Percentiles rank a stretch among this genome's conserved stretches.
phyloP scores from a whole-genome alignment of 352 stramenopile genomes.

The Phytophthora quininea region DNA sequence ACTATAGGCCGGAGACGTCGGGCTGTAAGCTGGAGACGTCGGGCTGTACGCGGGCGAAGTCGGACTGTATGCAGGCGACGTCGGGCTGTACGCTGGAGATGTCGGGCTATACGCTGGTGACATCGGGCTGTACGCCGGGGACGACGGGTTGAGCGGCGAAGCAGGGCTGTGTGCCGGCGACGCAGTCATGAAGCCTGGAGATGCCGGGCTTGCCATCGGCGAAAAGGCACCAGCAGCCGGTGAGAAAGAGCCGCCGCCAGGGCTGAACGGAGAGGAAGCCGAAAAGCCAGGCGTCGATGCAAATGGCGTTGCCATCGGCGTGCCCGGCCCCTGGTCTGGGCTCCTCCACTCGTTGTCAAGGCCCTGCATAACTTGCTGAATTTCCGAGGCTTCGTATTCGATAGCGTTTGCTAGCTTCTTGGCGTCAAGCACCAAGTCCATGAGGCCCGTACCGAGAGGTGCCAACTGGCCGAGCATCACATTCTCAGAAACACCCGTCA shows the following conservation, averaged over 20 bases:
- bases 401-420: slow-evolving; percentile 98
- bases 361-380: slow-evolving; percentile 90
- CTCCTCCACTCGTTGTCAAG: slow-evolving; percentile 93
- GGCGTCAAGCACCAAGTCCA: slow-evolving; percentile 98
- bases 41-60: slow-evolving; percentile 82
- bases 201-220: slow-evolving; percentile 82
- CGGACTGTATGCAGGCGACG: slow-evolving; percentile 81
- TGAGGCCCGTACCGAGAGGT: slow-evolving; percentile 96
- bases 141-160: slow-evolving; percentile 76
- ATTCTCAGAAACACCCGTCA: slow-evolving; percentile 99
- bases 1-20: slow-evolving; percentile 69
- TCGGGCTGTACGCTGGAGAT: slow-evolving; percentile 74
- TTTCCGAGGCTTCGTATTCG: slow-evolving; percentile 95
- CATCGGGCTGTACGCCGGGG: slow-evolving; percentile 88
- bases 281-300: slow-evolving; percentile 86
- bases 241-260: slow-evolving; percentile 87
- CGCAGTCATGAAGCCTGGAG: slow-evolving; percentile 74
- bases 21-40: slow-evolving; percentile 67
- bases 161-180: slow-evolving; percentile 79
- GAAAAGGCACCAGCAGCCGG: slow-evolving; percentile 87
- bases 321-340: slow-evolving; percentile 75
- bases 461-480: slow-evolving; percentile 98
- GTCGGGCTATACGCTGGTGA: slow-evolving; percentile 82
- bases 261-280: slow-evolving; percentile 89
- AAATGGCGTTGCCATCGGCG: slow-evolving; percentile 87